phyloP scores from a whole-genome alignment of 169 alveolate genomes.

The Fabrea salina region DNA sequence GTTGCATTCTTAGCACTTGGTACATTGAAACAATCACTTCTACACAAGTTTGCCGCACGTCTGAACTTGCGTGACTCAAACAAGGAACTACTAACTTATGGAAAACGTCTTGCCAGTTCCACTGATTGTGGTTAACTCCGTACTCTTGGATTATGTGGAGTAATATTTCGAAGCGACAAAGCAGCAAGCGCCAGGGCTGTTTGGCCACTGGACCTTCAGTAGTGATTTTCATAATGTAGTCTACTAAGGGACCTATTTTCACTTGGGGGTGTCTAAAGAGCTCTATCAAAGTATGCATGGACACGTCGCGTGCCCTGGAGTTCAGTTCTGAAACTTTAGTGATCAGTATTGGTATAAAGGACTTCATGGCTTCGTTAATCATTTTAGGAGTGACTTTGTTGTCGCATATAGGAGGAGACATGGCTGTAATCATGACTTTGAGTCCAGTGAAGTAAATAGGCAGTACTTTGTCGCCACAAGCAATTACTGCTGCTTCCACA shows the following conservation, averaged over 20 bases:
- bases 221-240: constrained; percentile 58
- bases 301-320: constrained; percentile 77
- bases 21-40: constrained; percentile 71
- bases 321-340: constrained; percentile 79
- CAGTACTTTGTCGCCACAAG: constrained; percentile 77
- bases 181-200: constrained; percentile 68
- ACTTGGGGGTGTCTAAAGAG: constrained; percentile 78
- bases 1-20: constrained; percentile 66
- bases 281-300: constrained; percentile 65
- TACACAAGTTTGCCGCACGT: constrained; percentile 68
- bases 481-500: constrained; percentile 72
- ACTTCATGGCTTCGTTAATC: constrained; percentile 68
- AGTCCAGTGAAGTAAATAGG: constrained; percentile 74
- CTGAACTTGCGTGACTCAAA: constrained; percentile 68
- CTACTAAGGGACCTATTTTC: constrained; percentile 64
- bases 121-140: constrained; percentile 69
- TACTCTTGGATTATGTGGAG: constrained; percentile 64
- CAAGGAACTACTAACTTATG: constrained; percentile 67
- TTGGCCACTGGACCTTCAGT: constrained; percentile 77
- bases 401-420: constrained; percentile 81
- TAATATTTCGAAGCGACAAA: constrained; percentile 77
- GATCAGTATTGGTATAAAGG: constrained; percentile 67
- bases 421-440: constrained; percentile 66
- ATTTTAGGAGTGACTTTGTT: constrained; percentile 74
- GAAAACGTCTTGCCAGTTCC: constrained; percentile 77